Base-by-base conservation (phyloP, 371 early-diverging fungal genomes). In the Umbelopsis sp. region DNA sequence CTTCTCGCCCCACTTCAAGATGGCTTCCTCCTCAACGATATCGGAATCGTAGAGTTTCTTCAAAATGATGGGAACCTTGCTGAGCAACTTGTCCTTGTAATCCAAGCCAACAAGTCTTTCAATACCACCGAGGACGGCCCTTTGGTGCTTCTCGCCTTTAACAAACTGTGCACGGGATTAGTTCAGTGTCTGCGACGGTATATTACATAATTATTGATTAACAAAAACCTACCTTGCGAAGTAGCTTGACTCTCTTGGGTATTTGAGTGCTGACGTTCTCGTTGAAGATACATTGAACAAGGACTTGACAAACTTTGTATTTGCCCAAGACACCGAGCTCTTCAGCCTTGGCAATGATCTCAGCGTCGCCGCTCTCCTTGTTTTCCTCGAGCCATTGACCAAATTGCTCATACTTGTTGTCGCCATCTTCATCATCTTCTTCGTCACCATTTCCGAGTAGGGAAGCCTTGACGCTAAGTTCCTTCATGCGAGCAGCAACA, bases 31-130 rank as follows among this genome's bases (percentile, higher is more conserved):
- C 25, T 95, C 96, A 68, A 98, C 76, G 48, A 98, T 77, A 67
- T 99, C 98, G 64, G 83, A 87, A 66, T 97, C 94, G 74, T 96
- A 98, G 62, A 96, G 80, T 37, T 87, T 89, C 91, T 94, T 94
- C 76, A 99, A 83, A 65, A 97, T 89, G 32, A 86, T 71, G 20
- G 94, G 88, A 12, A 91, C 83, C 82, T 94, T 93, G 71, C 87
- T 74, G 70, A 94, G 72, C 48, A 96, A 83, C 69, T 74, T 74
- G 29, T 86, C 87, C 66, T 88, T 85, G 75, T 91, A 81, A 8
- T 76, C 80, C 37, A 89, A 79, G 51, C 89, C 90, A 44, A 97
- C 85, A 24, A 97, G 84, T 65, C 95, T 90, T 78, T 97, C 99
- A 70, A 98, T 85, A 35, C 97, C 97, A 73, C 97, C 98, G 10